Percentiles rank a stretch among this genome's conserved stretches.
These are phyloP conservation scores for Stachybotrys echinatus DNA, from an alignment of 2,329 filamentous ascomycete genomes.

Conservation along the genomic window DNA sequence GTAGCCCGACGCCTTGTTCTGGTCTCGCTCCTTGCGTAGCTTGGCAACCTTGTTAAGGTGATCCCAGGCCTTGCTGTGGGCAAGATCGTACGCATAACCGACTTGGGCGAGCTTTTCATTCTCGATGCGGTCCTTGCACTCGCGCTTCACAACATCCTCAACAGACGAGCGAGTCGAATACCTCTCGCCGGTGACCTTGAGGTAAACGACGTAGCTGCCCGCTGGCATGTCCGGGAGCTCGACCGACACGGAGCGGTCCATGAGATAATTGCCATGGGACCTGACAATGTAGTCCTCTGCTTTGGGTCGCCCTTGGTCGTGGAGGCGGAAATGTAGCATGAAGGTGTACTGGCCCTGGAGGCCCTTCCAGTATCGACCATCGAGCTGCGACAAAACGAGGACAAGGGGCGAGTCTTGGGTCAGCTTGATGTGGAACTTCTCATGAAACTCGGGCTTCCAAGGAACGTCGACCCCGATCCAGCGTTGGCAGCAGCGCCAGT, in stretches of 20 bases:
- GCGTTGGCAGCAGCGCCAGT: constrained; percentile 53
- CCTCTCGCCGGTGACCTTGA: constrained; percentile 48
- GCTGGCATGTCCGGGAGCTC: constrained; percentile 50
- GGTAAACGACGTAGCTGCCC: constrained; percentile 52
- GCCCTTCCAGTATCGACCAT: constrained; percentile 57
- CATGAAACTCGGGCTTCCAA: constrained; percentile 57
- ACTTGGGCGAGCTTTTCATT: constrained; percentile 56
- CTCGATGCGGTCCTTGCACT: constrained; percentile 39
- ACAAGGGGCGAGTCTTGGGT: constrained; percentile 52
- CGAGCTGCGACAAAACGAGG: constrained; percentile 56
- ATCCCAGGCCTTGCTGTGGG: constrained; percentile 51
- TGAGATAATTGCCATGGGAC: constrained; percentile 53
- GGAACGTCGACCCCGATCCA: constrained; percentile 60
- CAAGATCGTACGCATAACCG: constrained; percentile 53
- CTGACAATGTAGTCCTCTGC: constrained; percentile 56
- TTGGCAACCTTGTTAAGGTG: constrained; percentile 45
- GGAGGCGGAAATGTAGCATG: constrained; percentile 45
- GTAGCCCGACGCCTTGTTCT: constrained; percentile 42
- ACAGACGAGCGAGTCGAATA: constrained; percentile 36
- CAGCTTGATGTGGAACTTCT: constrained; percentile 55
- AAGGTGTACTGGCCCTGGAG: constrained; percentile 54
- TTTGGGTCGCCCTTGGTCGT: constrained; percentile 39
- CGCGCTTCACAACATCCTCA: constrained; percentile 51
- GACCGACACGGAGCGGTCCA: constrained; percentile 53
- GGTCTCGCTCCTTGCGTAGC: constrained; percentile 42